phyloP scores from a whole-genome alignment of 140 eudicot genomes.

The Stevia rebaudiana region DNA sequence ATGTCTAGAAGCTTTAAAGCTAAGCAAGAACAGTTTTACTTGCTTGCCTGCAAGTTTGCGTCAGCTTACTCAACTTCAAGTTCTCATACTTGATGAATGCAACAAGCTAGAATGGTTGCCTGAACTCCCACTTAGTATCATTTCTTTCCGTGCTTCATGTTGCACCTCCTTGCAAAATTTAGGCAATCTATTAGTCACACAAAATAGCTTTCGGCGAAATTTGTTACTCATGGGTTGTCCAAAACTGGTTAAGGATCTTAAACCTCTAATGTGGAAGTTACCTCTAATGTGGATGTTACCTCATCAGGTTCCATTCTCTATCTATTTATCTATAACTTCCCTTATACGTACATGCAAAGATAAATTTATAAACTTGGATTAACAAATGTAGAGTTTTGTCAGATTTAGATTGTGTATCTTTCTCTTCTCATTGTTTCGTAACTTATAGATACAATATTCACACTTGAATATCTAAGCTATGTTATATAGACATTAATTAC shows the following conservation, averaged over 20 bases:
- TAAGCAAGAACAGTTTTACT: slow-evolving; percentile 9
- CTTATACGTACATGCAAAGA: not conserved
- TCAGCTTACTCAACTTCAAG: slow-evolving; percentile 20
- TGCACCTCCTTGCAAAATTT: slow-evolving; percentile 12
- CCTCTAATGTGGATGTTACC: not conserved
- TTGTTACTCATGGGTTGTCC: not conserved
- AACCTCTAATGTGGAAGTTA: not conserved
- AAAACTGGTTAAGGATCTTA: not conserved
- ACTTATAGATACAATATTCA: too few relatives aligned
- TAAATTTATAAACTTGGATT: not conserved
- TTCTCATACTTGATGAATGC: slow-evolving; percentile 14
- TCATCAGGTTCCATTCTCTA: not conserved
- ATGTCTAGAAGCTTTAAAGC: slow-evolving; percentile 3
- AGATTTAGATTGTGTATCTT: too few relatives aligned
- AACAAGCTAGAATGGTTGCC: slow-evolving; percentile 26
- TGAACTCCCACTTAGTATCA: slow-evolving; percentile 1
- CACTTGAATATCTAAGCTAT: too few relatives aligned
- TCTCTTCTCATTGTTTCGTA: too few relatives aligned
- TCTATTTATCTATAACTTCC: not conserved
- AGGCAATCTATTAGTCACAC: slow-evolving; percentile 8
- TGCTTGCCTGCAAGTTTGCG: slow-evolving; percentile 9
- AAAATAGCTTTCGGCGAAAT: not conserved
- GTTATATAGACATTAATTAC: too few relatives aligned
- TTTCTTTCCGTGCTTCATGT: not conserved
- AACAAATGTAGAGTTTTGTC: not conserved